These are phyloP conservation scores for Ophioceras dolichostomum DNA, from an alignment of 2,329 filamentous ascomycete species.

Conservation along the genomic window DNA sequence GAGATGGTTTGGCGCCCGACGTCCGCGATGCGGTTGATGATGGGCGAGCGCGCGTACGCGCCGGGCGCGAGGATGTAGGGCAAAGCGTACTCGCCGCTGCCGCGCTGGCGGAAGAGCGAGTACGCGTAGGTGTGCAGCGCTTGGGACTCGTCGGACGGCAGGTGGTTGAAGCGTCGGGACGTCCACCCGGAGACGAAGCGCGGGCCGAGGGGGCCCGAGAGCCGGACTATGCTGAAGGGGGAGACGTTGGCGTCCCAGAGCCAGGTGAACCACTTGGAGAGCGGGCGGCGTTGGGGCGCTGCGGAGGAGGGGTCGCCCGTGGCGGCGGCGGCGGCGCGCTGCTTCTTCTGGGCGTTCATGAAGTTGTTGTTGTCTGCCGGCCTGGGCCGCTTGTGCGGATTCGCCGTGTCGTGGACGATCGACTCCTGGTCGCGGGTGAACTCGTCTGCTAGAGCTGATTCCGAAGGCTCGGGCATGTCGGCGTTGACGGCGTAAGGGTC, in stretches of 20 bases:
- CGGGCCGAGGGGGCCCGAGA: slow-evolving; percentile 80
- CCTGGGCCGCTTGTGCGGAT: slow-evolving; percentile 23
- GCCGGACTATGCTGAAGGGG: slow-evolving; percentile 81
- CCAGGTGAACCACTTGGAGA: slow-evolving; percentile 81
- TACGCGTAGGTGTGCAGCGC: slow-evolving; percentile 90
- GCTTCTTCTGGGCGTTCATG: slow-evolving; percentile 12
- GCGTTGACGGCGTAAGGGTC: slow-evolving; percentile 81
- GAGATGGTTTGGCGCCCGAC: slow-evolving; percentile 61
- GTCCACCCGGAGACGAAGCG: slow-evolving; percentile 93
- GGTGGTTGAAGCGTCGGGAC: slow-evolving; percentile 78
- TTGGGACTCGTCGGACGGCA: slow-evolving; percentile 67
- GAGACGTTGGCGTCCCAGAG: slow-evolving; percentile 97
- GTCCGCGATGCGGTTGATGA: slow-evolving; percentile 77
- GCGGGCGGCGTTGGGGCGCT: slow-evolving; percentile 54
- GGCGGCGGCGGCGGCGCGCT: slow-evolving; percentile 13
- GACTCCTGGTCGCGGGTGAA: slow-evolving; percentile 62
- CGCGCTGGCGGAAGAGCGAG: slow-evolving; percentile 81
- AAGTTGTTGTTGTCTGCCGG: slow-evolving; percentile 21
- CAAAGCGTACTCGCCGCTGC: slow-evolving; percentile 87
- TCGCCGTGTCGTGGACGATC: slow-evolving; percentile 25
- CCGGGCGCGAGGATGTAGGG: slow-evolving; percentile 89
- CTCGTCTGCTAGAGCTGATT: slow-evolving; percentile 64
- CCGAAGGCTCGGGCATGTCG: slow-evolving; percentile 63
- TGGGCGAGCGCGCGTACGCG: slow-evolving; percentile 75
- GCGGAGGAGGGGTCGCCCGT: slow-evolving; percentile 36